Conservation (phyloP, 75 land plant species). For the Picea glauca region DNA sequence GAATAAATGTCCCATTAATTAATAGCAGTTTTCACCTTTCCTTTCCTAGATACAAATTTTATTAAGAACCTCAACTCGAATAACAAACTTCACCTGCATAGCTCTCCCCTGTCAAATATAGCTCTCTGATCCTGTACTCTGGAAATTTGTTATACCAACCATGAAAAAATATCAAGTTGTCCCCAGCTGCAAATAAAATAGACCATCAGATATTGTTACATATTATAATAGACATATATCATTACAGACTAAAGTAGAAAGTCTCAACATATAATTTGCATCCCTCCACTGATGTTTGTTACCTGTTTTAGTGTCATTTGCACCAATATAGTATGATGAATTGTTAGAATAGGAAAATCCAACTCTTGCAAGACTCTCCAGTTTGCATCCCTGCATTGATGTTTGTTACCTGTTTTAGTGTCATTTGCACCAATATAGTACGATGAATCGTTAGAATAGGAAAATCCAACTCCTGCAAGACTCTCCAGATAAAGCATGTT, state of each 20-base stretch:
- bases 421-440: constrained; percentile 52
- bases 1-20: no score
- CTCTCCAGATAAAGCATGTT: no score
- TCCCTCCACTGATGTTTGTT: not conserved
- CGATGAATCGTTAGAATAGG: constrained; percentile 71
- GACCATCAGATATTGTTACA: no score
- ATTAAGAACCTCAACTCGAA: not conserved
- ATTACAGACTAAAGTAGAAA: not conserved
- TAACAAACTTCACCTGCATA: constrained; percentile 18
- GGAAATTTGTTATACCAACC: constrained; percentile 28
- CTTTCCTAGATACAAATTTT: not conserved
- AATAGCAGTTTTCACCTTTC: no score
- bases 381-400: not conserved
- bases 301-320: constrained; percentile 76
- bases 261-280: constrained; percentile 1
- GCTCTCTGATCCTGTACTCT: constrained; percentile 25
- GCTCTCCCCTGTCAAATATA: constrained; percentile 28
- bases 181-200: constrained; percentile 14
- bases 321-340: constrained; percentile 44
- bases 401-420: constrained; percentile 56
- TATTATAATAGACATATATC: no score
- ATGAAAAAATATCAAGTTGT: constrained; percentile 17
- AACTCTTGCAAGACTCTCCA: constrained; percentile 92
- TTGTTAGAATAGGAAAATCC: constrained; percentile 85
- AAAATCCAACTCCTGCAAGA: constrained; percentile 96